These are phyloP conservation scores for Escovopsis weberi DNA, from an alignment of 2,329 filamentous ascomycete species.

Conservation along the genomic window DNA sequence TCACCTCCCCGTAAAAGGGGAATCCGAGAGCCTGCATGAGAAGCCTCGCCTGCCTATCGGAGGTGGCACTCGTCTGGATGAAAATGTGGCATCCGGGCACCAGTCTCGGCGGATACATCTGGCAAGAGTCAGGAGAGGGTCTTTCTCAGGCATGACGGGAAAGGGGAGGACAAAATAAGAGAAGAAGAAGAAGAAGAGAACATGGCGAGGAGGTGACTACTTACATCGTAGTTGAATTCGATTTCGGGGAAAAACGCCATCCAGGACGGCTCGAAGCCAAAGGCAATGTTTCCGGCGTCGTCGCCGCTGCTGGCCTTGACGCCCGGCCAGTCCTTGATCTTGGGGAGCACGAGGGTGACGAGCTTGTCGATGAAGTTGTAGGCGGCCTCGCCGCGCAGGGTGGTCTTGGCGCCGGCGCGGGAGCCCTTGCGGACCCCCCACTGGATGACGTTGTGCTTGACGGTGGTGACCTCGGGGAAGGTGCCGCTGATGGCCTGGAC, in stretches of 20 bases:
- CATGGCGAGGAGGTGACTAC: constrained; percentile 25
- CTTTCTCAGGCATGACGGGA: too few relatives aligned
- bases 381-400: constrained; percentile 65
- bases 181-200: too few relatives aligned
- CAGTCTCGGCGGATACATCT: constrained; percentile 53
- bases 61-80: constrained; percentile 71
- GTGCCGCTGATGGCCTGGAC: constrained; percentile 76
- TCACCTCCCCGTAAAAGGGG: constrained; percentile 67
- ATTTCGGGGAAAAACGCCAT: constrained; percentile 85
- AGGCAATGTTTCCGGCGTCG: constrained; percentile 71
- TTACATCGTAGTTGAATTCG: constrained; percentile 86
- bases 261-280: constrained; percentile 62
- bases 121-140: not conserved
- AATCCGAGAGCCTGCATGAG: constrained; percentile 36
- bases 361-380: constrained; percentile 85
- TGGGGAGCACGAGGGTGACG: constrained; percentile 78
- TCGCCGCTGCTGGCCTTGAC: constrained; percentile 55
- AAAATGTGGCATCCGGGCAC: constrained; percentile 76
- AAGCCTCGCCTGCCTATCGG: constrained; percentile 70
- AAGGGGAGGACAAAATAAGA: too few relatives aligned
- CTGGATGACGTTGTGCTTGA: constrained; percentile 54
- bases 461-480: constrained; percentile 53
- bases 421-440: constrained; percentile 63
- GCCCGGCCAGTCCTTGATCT: constrained; percentile 92
- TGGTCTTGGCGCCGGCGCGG: constrained; percentile 61